Conservation (phyloP, 2,329 filamentous ascomycete species). For the Colletotrichum noveboracense region DNA sequence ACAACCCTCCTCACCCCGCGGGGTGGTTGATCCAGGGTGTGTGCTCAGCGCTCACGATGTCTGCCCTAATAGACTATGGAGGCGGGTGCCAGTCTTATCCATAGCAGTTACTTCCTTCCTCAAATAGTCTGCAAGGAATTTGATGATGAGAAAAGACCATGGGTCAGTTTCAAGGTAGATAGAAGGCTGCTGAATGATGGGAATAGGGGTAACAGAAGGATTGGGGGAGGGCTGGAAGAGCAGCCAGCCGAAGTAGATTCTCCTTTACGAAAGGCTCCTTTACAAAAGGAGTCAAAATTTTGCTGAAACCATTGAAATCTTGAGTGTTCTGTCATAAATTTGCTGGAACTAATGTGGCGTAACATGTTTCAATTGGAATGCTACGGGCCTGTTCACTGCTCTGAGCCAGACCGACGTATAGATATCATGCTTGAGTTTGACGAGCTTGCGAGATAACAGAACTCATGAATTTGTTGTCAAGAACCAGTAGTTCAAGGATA, state of each 20-base stretch:
- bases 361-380: fast-evolving
- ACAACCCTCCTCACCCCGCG: not conserved
- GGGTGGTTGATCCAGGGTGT: not conserved
- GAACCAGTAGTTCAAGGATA: not conserved
- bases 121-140: not conserved
- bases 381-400: not conserved
- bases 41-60: not conserved
- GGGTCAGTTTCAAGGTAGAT: not conserved
- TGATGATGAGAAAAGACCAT: not conserved
- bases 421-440: not conserved
- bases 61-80: not conserved
- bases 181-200: fast-evolving
- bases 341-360: not conserved
- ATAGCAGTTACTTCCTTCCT: not conserved
- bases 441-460: not conserved
- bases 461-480: no score
- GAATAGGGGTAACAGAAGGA: not conserved
- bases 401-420: not conserved
- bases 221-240: not conserved
- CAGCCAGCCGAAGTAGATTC: not conserved
- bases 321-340: no score
- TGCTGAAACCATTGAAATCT: not conserved
- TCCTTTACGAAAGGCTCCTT: fast-evolving
- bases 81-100: not conserved
- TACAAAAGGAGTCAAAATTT: no score